Evolutionary conservation across 768 basidiomycete species (phyloP).

Genomic region (Tylopilus plumbeoviolaceoides): DNA sequence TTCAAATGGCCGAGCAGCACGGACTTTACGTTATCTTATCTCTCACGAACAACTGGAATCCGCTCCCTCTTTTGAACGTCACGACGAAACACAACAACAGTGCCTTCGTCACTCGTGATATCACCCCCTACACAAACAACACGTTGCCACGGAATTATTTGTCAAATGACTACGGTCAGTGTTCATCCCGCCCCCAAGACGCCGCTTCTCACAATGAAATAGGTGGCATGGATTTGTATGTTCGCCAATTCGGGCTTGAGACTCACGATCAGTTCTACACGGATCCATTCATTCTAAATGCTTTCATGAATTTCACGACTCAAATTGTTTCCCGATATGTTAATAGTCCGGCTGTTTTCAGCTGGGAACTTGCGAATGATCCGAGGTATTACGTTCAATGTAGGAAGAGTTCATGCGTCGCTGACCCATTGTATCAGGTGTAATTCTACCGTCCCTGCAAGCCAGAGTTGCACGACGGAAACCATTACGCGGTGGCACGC

Average conservation of each 20-base stretch:
- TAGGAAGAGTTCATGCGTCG: not conserved
- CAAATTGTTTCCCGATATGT: constrained; percentile 54
- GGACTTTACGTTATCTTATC: constrained; percentile 51
- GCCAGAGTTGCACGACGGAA: constrained; percentile 41
- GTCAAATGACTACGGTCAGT: constrained; percentile 59
- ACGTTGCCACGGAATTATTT: constrained; percentile 47
- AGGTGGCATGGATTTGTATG: constrained; percentile 69
- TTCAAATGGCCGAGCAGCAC: constrained; percentile 50
- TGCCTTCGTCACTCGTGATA: constrained; percentile 23
- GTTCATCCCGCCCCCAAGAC: not conserved
- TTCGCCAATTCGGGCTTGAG: constrained; percentile 40
- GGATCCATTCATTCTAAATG: constrained; percentile 42
- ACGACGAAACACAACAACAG: not conserved
- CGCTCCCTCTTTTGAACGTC: constrained; percentile 33
- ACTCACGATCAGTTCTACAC: constrained; percentile 60
- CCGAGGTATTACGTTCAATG: constrained; percentile 39
- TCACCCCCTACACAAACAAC: constrained; percentile 33
- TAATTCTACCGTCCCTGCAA: constrained; percentile 47
- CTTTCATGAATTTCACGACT: constrained; percentile 56
- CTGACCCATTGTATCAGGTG: constrained; percentile 38
- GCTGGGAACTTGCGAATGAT: constrained; percentile 66
- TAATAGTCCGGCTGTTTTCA: constrained; percentile 48
- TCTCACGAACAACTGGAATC: constrained; percentile 63
- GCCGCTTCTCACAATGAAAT: constrained; percentile 6
- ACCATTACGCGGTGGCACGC: constrained; percentile 58